These are phyloP conservation scores for Solanum dulcamara DNA, from an alignment of 257 asterid species.

Conservation along the genomic window DNA sequence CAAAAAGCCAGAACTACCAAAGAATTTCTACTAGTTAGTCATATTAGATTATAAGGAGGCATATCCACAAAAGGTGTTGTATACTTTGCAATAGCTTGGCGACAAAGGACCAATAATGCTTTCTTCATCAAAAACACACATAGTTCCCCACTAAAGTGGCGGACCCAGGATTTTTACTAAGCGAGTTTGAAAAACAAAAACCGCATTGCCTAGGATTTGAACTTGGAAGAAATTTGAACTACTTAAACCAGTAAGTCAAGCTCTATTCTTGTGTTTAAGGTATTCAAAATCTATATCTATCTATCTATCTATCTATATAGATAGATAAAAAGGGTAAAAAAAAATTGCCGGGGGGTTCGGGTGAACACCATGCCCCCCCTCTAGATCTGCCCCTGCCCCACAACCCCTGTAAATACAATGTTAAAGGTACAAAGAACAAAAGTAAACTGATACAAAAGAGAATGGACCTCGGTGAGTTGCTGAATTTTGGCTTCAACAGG, in stretches of 20 bases:
- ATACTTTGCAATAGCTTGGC: background rate
- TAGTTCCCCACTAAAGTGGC: background rate
- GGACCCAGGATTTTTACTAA: background rate
- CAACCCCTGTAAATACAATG: background rate
- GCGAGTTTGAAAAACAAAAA: background rate
- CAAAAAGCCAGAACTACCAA: background rate
- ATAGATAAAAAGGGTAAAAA: no score
- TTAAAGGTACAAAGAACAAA: background rate
- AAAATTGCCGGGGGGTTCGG: background rate
- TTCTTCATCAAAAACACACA: background rate
- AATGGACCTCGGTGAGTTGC: constrained; percentile 71
- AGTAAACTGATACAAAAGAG: background rate
- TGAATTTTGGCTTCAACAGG: constrained; percentile 68
- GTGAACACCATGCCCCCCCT: background rate
- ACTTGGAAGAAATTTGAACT: background rate
- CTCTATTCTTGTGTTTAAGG: background rate
- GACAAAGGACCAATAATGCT: background rate
- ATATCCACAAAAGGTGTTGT: background rate
- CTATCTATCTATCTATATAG: no score
- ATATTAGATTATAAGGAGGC: background rate
- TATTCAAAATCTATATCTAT: no score
- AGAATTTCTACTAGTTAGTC: background rate
- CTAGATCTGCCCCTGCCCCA: no score
- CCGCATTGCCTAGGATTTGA: background rate
- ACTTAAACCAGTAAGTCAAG: background rate